phyloP scores from a whole-genome alignment of 2,329 filamentous ascomycete species.

The Trichoderma aggressivum region DNA sequence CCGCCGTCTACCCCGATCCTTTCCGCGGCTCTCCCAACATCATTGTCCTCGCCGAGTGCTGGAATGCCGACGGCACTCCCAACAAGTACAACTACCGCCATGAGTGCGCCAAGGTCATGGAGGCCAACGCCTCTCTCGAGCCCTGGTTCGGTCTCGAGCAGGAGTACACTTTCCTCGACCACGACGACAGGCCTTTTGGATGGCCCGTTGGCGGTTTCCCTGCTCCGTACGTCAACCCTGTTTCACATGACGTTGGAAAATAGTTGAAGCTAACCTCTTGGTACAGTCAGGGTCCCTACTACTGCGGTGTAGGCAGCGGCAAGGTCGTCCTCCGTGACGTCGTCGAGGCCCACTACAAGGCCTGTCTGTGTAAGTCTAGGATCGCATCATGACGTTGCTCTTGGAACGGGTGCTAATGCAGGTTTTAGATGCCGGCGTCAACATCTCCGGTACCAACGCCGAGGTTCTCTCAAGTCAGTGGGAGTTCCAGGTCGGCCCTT shows the following conservation, averaged over 20 bases:
- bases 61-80: constrained; percentile 87
- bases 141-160: constrained; percentile 99
- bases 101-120: constrained; percentile 86
- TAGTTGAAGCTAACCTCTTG: constrained; percentile 20
- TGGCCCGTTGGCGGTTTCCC: constrained; percentile 70
- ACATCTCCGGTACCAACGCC: constrained; percentile 97
- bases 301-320: constrained; percentile 91
- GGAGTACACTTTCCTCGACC: constrained; percentile 80
- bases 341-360: constrained; percentile 65
- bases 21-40: constrained; percentile 90
- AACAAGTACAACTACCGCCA: constrained; percentile 99
- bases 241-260: neutral
- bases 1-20: constrained; percentile 85
- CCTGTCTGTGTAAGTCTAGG: constrained; percentile 59
- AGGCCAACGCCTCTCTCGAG: constrained; percentile 73
- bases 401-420: constrained; percentile 12
- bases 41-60: constrained; percentile 91
- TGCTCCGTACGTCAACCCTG: constrained; percentile 50
- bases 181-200: constrained; percentile 84
- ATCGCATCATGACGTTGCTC: neutral
- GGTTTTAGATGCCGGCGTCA: constrained; percentile 64
- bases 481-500: constrained; percentile 97
- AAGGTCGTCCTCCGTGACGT: constrained; percentile 98
- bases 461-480: constrained; percentile 98
- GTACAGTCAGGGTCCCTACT: constrained; percentile 41